A percentile compares a stretch with the other conserved stretches of the same genome.
phyloP scores from a whole-genome alignment of 208 protist genomes.

The Acanthamoeba rhysodes region DNA sequence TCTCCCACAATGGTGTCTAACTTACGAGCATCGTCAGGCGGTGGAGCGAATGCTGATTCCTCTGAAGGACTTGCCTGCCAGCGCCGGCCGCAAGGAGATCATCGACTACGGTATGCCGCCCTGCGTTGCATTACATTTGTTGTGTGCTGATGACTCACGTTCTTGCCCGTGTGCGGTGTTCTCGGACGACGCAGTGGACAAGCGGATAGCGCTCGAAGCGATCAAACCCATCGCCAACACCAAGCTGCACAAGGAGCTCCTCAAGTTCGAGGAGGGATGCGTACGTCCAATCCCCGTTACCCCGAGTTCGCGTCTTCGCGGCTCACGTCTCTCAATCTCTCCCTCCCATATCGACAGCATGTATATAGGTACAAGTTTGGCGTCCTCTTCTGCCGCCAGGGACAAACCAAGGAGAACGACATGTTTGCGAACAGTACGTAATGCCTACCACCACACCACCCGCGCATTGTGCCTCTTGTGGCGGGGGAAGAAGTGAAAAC shows the following conservation, averaged over 20 bases:
- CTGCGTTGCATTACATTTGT: too few relatives aligned
- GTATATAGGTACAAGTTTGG: slow-evolving; percentile 77
- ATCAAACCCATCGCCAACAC: neutral
- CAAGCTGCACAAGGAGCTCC: slow-evolving; percentile 46
- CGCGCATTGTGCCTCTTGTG: neutral
- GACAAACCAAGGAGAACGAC: slow-evolving; percentile 39
- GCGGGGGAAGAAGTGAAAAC: too few relatives aligned
- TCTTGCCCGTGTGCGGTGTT: neutral
- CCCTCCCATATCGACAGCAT: neutral
- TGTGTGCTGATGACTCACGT: too few relatives aligned
- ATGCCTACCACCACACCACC: neutral
- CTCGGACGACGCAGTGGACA: slow-evolving; percentile 21
- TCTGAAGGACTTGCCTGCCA: neutral
- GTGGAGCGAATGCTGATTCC: neutral
- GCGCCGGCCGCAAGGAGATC: neutral
- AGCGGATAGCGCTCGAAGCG: neutral
- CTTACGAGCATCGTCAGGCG: neutral
- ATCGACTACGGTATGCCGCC: neutral
- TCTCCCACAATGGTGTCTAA: too few relatives aligned
- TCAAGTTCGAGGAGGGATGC: slow-evolving; percentile 66
- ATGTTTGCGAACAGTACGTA: slow-evolving; percentile 28
- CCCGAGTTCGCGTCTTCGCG: neutral
- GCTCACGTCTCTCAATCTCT: neutral
- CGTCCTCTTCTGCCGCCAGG: slow-evolving; percentile 64
- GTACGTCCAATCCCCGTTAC: neutral